Base-by-base conservation (phyloP, 148 eudicot genomes). In the Spergularia marina region DNA sequence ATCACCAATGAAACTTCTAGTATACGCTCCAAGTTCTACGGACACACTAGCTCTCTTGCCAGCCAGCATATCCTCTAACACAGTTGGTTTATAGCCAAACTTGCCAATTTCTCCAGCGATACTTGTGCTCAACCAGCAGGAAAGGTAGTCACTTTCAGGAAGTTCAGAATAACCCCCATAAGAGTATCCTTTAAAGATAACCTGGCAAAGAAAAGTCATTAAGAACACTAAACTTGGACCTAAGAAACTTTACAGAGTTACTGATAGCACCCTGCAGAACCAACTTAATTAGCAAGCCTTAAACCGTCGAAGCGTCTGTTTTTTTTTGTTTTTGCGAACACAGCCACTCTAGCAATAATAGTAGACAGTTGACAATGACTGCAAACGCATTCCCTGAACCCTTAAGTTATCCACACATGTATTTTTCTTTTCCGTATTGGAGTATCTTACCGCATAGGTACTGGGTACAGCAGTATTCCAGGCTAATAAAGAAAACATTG, bases 141-240 rank as follows among this genome's bases (percentile, higher is more conserved):
- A 89, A 70, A 86, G 79, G 79, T 83, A 90, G 20, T 93, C 98
- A 74, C 71, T 82, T 86, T 93, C 96, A 18, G 80, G 86, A 72
- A 91, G 89, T 81, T 93, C 91, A 18, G 98, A 91, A 80, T 83
- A 89, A 13, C 91, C 98, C 63, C 98, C 98, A 76, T 85, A 89
- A n/a, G 98, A 79, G 70, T 84, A 93, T 74, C 98, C 98, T 73
- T 85, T 82, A 85, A 92, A 92, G 70, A 87, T 81, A 80, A 92
- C 91, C 98, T 92, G 82, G 74, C 80, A 76, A 80, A 83, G 79
- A 63, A 76, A 73, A 40, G 41, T 23, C 72, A 25, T 74, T 71
- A 65, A 64, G 68, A 76, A 54, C 23, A 74, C 1, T 12, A 21
- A 47, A 47, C 5, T 66, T 53, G 23, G 56, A 9, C 36, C 13